Percentiles rank a stretch among this genome's conserved stretches.
Evolutionary conservation across 179 eudicot genomes (phyloP).

Genomic region (Amaranthus tricolor): DNA sequence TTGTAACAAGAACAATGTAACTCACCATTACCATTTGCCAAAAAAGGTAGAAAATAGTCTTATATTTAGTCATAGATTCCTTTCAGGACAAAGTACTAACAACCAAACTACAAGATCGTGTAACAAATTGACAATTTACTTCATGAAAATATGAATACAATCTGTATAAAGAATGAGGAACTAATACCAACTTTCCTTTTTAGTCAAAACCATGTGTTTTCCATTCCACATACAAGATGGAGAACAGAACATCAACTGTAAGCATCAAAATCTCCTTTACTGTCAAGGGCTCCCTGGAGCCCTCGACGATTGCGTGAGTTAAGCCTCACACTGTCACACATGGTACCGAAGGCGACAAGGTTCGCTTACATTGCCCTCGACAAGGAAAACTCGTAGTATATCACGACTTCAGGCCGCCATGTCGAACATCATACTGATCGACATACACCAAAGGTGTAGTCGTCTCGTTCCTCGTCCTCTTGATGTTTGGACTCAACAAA

Average conservation of each 20-base stretch:
- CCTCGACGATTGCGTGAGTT: constrained; percentile 8
- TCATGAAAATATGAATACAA: constrained; percentile 31
- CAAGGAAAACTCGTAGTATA: not conserved
- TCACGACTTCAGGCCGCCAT: constrained; percentile 29
- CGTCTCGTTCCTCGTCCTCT: constrained; percentile 55
- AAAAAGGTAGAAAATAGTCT: not conserved
- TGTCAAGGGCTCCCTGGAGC: not conserved
- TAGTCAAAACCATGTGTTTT: constrained; percentile 15
- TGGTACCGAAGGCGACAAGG: constrained; percentile 20
- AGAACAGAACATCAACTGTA: constrained; percentile 13
- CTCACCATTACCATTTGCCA: not conserved
- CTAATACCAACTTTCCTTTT: constrained; percentile 9
- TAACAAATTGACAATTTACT: constrained; percentile 22
- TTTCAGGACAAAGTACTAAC: not conserved
- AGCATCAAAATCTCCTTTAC: constrained; percentile 21
- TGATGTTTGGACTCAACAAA: constrained; percentile 44
- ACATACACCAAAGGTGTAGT: constrained; percentile 43
- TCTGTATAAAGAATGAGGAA: constrained; percentile 27
- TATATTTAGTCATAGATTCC: not conserved
- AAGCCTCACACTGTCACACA: constrained; percentile 21
- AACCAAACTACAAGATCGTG: constrained; percentile 8
- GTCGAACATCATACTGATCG: constrained; percentile 37
- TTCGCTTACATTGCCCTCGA: constrained; percentile 6
- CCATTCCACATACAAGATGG: constrained; percentile 10
- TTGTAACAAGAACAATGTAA: not conserved